phyloP scores from a whole-genome alignment of 352 stramenopile genomes.

The Globisporangium rhizosaccharum region DNA sequence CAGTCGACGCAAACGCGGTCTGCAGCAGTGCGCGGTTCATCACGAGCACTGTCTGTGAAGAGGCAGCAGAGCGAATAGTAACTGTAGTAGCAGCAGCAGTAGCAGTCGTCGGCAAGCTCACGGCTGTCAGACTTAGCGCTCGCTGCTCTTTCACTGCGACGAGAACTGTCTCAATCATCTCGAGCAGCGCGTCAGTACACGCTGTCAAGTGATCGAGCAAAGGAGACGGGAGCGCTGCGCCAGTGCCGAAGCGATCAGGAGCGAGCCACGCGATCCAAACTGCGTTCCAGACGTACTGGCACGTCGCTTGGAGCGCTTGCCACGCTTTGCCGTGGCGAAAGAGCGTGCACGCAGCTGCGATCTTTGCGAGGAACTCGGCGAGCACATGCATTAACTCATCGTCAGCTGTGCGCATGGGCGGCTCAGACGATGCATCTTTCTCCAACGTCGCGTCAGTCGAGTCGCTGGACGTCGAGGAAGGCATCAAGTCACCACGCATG shows the following conservation, averaged over 20 bases:
- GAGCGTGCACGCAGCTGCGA: conserved; percentile 34
- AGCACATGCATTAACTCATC: conserved; percentile 19
- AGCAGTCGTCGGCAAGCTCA: neutral
- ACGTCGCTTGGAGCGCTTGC: conserved; percentile 46
- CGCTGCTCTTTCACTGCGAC: conserved; percentile 17
- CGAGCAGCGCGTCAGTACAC: conserved; percentile 42
- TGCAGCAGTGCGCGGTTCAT: conserved; percentile 9
- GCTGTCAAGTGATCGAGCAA: conserved; percentile 17
- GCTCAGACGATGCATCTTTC: neutral
- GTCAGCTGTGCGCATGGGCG: neutral
- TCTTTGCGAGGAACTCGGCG: conserved; percentile 29
- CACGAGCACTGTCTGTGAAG: conserved; percentile 1
- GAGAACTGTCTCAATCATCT: conserved; percentile 45
- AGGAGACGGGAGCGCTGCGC: conserved; percentile 1
- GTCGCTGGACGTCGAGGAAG: too few relatives aligned
- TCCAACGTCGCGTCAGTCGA: neutral
- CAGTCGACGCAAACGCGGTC: conserved; percentile 28
- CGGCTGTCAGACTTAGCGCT: neutral
- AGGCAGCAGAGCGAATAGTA: too few relatives aligned
- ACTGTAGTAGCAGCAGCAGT: too few relatives aligned
- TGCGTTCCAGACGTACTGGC: conserved; percentile 51
- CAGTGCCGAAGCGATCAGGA: conserved; percentile 21
- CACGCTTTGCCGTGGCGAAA: conserved; percentile 42
- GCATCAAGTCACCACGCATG: too few relatives aligned
- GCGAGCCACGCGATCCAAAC: conserved; percentile 51